These are phyloP conservation scores for Lumnitzera racemosa DNA, from an alignment of 345 rosid genomes.

Conservation along the genomic window DNA sequence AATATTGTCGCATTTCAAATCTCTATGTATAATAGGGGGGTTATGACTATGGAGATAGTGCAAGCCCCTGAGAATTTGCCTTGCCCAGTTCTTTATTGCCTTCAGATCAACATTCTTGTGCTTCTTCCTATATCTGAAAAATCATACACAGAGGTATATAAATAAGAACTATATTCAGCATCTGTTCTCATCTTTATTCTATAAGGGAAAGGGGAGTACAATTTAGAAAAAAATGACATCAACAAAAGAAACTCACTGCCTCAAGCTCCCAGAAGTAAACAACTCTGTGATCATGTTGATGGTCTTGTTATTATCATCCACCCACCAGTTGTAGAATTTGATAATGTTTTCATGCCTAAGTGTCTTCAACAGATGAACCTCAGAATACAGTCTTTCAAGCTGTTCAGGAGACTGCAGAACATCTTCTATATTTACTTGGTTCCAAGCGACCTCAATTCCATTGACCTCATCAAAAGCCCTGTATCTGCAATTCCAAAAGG, in stretches of 20 bases:
- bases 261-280: conserved; percentile 79
- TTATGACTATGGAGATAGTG: conserved; percentile 51
- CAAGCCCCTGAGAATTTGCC: conserved; percentile 60
- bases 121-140: conserved; percentile 51
- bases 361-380: conserved; percentile 66
- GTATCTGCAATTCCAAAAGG: conserved; percentile 29
- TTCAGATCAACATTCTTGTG: conserved; percentile 53
- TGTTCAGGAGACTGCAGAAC: conserved; percentile 67
- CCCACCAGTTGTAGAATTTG: conserved; percentile 69
- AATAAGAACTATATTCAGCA: conserved; percentile 7
- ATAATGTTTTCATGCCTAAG: conserved; percentile 69
- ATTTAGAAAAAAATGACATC: not conserved
- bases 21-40: conserved; percentile 65
- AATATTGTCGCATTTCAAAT: conserved; percentile 70
- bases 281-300: conserved; percentile 86
- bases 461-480: conserved; percentile 76
- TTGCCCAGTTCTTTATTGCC: conserved; percentile 73
- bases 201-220: not conserved
- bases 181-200: no score
- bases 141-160: conserved; percentile 1
- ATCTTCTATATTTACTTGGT: conserved; percentile 65
- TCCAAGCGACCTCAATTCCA: conserved; percentile 92
- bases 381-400: conserved; percentile 66
- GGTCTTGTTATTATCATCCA: conserved; percentile 65
- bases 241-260: conserved; percentile 47